Base-by-base conservation (phyloP, 805 yeast genomes). In the Starmera pachycereana region DNA sequence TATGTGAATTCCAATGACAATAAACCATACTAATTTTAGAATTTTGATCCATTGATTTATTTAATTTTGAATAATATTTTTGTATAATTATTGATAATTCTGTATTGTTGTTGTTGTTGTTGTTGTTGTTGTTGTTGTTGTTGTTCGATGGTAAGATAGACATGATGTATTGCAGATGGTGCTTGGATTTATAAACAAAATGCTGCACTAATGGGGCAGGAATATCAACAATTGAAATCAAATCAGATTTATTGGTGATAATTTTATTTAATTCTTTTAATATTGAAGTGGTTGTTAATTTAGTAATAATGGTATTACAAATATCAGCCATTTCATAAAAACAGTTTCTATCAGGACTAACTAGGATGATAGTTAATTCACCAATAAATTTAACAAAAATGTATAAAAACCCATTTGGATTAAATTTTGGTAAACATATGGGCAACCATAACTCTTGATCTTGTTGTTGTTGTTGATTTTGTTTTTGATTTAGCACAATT, bases 401-500 rank as follows among this genome's bases (percentile, higher is more conserved):
- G 53, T 92, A 84, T 6, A 90, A 61, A 52, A 89, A 92, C 9
- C 98, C 98, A 46, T 78, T 78, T 2, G 86, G 64, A 54, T 92
- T 90, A 65, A 90, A 90, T 49, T 83, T 77, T 1, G 97, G 96
- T 56, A 90, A 68, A 58, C 98, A 90, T 1, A 90, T 68, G 0
- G 98, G 98, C 11, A 85, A 74, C 97, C 97, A 92, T 42, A 87
- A 74, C 53, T 89, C 96, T 48, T 83, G 83, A 41, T 67, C 63
- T 13, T 56, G 58, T 9, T 59, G 36, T 28, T 48, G 43, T 13
- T 47, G 48, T 27, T 60, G 51, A 9, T 60, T 57, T 54, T 48
- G 72, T 48, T 60, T 57, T 54, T 48, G 72, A 45, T 50, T 75
- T 50, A 74, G 75, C 2, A 90, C 74, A 61, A 87, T 73, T 13